Evolutionary conservation across 108 stramenopile species (phyloP), one percentile per base, ranked within the genome.

Genomic region (Conticribra weissflogii): DNA sequence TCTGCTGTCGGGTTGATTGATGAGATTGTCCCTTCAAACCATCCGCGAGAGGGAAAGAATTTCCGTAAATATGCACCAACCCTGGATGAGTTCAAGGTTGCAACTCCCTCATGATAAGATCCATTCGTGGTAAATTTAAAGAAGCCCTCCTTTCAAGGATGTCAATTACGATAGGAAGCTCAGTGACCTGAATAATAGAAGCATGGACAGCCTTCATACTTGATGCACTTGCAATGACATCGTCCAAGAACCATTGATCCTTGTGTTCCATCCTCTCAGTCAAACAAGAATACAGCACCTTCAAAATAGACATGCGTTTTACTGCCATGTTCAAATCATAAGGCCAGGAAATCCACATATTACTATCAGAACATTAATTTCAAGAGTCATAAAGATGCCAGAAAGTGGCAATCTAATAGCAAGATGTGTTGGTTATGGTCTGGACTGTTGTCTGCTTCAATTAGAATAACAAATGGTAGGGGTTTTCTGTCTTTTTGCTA

Each of bases 361-460:
- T 59, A 24, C 57, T 59, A 4, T 59, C 16, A 59, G 23, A 12
- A 21, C 28, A 25, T 59, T 24, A 17, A 59, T 36, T 17, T 59
- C 17, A 4, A 4, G 17, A 41, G 28, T 24, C 16, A 59, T 12
- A 3, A 59, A 22, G 17, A 59, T 22, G 3, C 33, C 57, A 59
- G 28, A 22, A 3, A 59, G 18, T 25, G 57, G 23, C 27, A 59
- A 3, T 4, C 5, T 4, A 59, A 28, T 59, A 4, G 17, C 17
- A 59, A 18, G 34, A 59, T 28, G 4, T 8, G 27, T 24, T 3
- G 21, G 34, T 59, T 59, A 24, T 59, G 57, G n/a, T 59, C 57
- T 4, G 57, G 57, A 4, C 57, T 24, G 3, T 24, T 24, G 28
- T 59, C 57, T 3, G 9, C 3, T 25, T 59, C 57, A 5, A 51